These are phyloP conservation scores for Diaporthe citriasiana DNA, from an alignment of 2,329 filamentous ascomycete species.

Conservation along the genomic window DNA sequence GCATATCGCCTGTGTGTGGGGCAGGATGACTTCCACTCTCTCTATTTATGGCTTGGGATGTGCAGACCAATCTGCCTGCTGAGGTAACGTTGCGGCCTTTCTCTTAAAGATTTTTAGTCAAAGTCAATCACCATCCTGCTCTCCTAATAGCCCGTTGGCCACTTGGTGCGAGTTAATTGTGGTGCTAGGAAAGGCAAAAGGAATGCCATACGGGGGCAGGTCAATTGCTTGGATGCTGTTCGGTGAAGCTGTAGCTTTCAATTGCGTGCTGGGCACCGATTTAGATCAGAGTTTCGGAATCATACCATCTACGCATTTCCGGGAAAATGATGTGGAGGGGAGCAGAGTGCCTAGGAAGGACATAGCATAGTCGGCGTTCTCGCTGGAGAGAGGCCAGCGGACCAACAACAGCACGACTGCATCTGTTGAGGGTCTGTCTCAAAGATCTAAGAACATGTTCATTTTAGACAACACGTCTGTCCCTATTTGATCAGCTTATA, in stretches of 20 bases:
- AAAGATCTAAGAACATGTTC: neutral
- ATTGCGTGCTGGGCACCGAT: neutral
- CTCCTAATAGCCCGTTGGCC: neutral
- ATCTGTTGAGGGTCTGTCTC: neutral
- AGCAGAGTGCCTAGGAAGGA: neutral
- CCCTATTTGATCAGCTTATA: neutral
- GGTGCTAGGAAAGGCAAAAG: neutral
- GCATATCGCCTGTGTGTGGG: too few species aligned
- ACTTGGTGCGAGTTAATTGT: neutral
- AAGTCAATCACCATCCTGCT: too few species aligned
- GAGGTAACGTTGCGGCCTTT: neutral
- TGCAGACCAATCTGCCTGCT: neutral
- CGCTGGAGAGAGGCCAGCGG: neutral
- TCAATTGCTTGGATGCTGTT: neutral
- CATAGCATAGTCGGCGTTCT: neutral
- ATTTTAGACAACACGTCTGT: neutral
- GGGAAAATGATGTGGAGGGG: neutral
- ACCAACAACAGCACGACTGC: neutral
- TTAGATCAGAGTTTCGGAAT: neutral
- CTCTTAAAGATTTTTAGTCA: neutral
- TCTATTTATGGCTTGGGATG: neutral
- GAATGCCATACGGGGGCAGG: too few species aligned
- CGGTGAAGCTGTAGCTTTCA: neutral
- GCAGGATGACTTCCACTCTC: neutral
- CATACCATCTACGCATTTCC: neutral